Evolutionary conservation across 225 moss, liverwort and hornwort genomes (phyloP).

Genomic region (Marchantia paleacea): DNA sequence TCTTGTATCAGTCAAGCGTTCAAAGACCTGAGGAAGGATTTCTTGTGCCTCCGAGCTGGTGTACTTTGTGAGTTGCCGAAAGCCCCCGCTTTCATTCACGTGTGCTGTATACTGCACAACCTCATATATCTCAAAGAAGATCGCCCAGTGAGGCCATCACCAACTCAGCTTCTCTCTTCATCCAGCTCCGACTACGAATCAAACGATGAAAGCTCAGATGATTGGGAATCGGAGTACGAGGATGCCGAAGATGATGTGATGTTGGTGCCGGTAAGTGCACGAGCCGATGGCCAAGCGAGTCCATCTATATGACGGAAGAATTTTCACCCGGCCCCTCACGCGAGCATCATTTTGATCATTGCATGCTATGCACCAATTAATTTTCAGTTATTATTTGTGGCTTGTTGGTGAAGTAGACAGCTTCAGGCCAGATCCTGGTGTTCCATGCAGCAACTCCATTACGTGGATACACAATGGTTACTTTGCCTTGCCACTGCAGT

Average conservation of each 20-base stretch:
- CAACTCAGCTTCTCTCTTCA: neutral
- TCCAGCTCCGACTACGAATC: neutral
- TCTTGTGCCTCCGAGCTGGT: neutral
- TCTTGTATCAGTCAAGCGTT: constrained; percentile 2
- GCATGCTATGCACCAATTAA: too few relatives aligned
- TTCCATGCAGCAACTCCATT: too few relatives aligned
- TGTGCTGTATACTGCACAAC: constrained; percentile 21
- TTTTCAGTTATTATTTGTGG: too few relatives aligned
- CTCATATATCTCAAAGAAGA: constrained; percentile 1
- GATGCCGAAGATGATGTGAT: neutral
- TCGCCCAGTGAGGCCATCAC: neutral
- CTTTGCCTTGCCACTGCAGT: too few relatives aligned
- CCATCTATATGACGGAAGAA: too few relatives aligned
- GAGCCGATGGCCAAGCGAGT: neutral
- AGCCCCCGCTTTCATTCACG: constrained; percentile 1
- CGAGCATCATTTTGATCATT: too few relatives aligned
- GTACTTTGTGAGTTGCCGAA: neutral
- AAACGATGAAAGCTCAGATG: neutral
- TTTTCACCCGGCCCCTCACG: too few relatives aligned
- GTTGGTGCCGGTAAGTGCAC: neutral
- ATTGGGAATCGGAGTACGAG: neutral
- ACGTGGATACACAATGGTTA: too few relatives aligned
- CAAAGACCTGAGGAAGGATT: neutral
- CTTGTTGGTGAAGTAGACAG: too few relatives aligned
- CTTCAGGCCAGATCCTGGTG: too few relatives aligned